Base-by-base conservation (phyloP, 2,329 filamentous ascomycete species). In the Alternaria incomplexa region DNA sequence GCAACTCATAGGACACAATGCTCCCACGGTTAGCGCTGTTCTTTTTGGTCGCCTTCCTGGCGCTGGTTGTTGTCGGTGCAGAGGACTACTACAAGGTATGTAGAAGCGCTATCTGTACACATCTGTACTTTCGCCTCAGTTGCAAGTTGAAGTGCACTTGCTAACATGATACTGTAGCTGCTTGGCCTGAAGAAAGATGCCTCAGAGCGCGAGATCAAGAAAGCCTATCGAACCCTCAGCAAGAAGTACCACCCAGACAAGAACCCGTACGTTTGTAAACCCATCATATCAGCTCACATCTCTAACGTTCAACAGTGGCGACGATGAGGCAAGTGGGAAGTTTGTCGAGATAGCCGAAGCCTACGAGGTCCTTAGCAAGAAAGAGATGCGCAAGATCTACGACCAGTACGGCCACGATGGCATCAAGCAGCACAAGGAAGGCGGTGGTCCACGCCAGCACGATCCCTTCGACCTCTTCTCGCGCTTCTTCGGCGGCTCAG, bases 221-320 rank as follows among this genome's bases (percentile, higher is more conserved):
- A 92, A 48, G 94, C 96, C 22, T 99, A 99, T 81, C 89, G 94
- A 63, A 90, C 89, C 63, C 85, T 99, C 11, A 96, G 92, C 84
- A 98, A 98, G 82, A 97, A 96, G 80, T 97, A 88, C 80, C 96
- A 99, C 77, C 96, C 96, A 4, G 96, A 99, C 82, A 99, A 99
- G 87, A 98, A 98, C 74, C 93, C 95, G 91, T 96, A 87, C 74
- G 91, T 58, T 47, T 83, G 61, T 5, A 2, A n/a, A 10, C 15
- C 22, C 28, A 44, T 15, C 9, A 40, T 4, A 13, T 10, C 10
- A 23, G 40, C 65, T 74, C 57, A 74, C 48, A 46, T 17, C 15
- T 13, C 25, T 57, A 45, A 59, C 32, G 6, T 8, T 17, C 9
- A 11, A 26, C 70, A 96, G 93, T 60, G 90, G 90, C 69, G 90